These are phyloP conservation scores for Cladosporium colombiae DNA, from an alignment of 2,329 filamentous ascomycete genomes.

Conservation along the genomic window DNA sequence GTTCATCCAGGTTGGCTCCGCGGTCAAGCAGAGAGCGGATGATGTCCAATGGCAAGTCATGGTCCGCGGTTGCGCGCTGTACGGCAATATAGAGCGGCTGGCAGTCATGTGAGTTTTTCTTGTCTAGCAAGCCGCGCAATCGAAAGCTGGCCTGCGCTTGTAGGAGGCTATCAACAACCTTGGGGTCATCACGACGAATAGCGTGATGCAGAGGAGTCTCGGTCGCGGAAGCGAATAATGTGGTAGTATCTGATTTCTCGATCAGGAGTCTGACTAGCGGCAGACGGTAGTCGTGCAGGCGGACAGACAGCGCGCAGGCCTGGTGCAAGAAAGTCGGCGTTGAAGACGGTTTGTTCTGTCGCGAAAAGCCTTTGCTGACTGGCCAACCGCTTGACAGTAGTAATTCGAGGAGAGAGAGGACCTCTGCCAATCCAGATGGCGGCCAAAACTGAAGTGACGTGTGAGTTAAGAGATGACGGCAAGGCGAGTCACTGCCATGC, in stretches of 20 bases:
- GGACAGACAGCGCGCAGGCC: not conserved
- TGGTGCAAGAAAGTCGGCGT: not conserved
- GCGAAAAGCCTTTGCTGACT: not conserved
- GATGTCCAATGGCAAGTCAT: not conserved
- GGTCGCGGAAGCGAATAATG: not conserved
- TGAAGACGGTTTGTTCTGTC: not conserved
- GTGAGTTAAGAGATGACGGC: not conserved
- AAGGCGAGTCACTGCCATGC: not conserved
- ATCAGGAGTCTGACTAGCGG: not conserved
- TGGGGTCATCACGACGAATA: not conserved
- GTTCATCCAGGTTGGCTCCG: not conserved
- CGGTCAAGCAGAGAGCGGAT: not conserved
- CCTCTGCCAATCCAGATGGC: not conserved
- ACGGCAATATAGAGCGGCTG: conserved; percentile 2
- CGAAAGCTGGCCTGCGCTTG: not conserved
- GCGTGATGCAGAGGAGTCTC: conserved; percentile 7
- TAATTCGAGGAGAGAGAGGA: not conserved
- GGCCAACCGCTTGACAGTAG: not conserved
- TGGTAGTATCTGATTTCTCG: not conserved
- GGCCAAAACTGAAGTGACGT: conserved; percentile 1
- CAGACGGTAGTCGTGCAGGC: not conserved
- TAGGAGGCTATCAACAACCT: not conserved
- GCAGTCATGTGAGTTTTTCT: not conserved
- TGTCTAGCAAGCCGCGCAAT: not conserved
- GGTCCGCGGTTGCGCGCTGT: not conserved